A percentile compares a stretch with the other conserved stretches of the same genome.
These are phyloP conservation scores for Scenedesmus sp. DNA, from an alignment of 163 green algal genomes.

Conservation along the genomic window DNA sequence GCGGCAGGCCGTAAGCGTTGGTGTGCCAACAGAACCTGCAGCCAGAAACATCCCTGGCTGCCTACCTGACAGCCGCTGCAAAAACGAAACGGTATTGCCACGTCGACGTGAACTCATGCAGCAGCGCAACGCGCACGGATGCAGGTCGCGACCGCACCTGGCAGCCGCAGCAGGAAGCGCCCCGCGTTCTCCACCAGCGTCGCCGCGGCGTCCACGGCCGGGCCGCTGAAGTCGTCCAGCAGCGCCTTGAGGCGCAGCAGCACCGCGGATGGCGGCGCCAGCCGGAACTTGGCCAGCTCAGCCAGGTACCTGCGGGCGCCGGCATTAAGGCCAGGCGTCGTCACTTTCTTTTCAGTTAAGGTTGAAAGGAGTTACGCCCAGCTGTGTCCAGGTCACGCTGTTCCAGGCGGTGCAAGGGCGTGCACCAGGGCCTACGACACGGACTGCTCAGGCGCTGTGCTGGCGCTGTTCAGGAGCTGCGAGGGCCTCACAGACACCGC, in stretches of 20 bases:
- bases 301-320: constrained; percentile 76
- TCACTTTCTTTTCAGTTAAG: too few relatives aligned
- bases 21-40: too few relatives aligned
- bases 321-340: too few relatives aligned
- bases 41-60: background rate
- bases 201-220: constrained; percentile 91
- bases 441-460: too few relatives aligned
- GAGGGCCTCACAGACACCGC: too few relatives aligned
- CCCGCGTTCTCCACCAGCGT: constrained; percentile 91
- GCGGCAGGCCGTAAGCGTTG: too few relatives aligned
- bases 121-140: too few relatives aligned
- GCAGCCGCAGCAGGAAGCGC: constrained; percentile 82
- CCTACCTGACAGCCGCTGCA: constrained; percentile 68
- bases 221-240: constrained; percentile 89
- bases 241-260: constrained; percentile 63
- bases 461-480: too few relatives aligned
- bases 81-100: constrained; percentile 63
- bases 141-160: constrained; percentile 15
- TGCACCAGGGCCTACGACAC: too few relatives aligned
- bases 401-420: too few relatives aligned
- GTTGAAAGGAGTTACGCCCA: too few relatives aligned
- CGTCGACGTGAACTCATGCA: background rate
- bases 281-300: constrained; percentile 92
- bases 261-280: constrained; percentile 20
- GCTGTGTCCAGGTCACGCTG: too few relatives aligned